Evolutionary conservation across 148 eudicot species (phyloP).

Genomic region (Fagopyrum tataricum): DNA sequence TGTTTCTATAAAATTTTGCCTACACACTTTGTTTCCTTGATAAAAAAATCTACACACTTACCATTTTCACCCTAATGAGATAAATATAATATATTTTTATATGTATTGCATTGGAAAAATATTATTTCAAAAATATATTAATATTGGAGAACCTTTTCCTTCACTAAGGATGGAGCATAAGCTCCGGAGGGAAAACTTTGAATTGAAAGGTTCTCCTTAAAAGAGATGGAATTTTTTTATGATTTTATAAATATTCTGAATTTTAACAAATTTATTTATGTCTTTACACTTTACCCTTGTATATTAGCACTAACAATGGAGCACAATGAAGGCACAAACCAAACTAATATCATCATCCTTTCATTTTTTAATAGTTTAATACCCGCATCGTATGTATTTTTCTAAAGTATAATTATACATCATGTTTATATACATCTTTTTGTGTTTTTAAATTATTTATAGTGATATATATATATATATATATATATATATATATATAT

Average conservation of each 20-base stretch:
- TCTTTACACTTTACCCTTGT: background rate
- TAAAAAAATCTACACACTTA: too few species aligned
- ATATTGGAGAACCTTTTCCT: background rate
- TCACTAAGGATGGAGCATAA: conserved; percentile 8
- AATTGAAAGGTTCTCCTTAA: conserved; percentile 10
- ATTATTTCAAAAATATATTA: background rate
- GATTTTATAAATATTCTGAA: background rate
- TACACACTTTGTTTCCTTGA: too few species aligned
- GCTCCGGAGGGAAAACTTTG: background rate
- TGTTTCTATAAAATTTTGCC: too few species aligned
- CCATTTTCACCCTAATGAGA: too few species aligned
- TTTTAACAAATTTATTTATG: background rate
- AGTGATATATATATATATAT: too few species aligned
- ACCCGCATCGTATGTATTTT: too few species aligned
- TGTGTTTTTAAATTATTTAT: too few species aligned
- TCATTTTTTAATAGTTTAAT: background rate
- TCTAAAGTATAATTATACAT: too few species aligned
- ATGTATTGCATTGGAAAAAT: background rate
- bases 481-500: too few species aligned
- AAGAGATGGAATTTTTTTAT: background rate
- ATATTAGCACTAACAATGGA: background rate
- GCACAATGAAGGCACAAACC: background rate
- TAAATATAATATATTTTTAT: background rate
- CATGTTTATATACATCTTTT: too few species aligned
- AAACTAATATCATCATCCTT: background rate